phyloP scores from a whole-genome alignment of 1,284 basidiomycete genomes.

The Irpex rosettiformis region DNA sequence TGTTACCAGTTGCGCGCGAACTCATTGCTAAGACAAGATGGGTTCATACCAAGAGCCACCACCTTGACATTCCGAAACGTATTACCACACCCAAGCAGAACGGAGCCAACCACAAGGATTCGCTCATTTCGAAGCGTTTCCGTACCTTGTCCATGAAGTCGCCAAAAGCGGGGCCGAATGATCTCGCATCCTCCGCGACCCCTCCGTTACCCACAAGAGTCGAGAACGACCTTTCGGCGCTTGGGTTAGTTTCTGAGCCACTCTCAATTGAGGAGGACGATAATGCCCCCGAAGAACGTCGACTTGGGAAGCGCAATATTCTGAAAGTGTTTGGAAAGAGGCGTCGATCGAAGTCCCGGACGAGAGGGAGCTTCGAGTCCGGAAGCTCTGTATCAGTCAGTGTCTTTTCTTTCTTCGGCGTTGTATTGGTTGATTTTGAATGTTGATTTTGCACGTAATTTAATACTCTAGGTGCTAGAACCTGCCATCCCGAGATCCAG shows the following conservation, averaged over 20 bases:
- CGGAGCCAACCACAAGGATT: not conserved
- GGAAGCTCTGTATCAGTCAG: slow-evolving; percentile 19
- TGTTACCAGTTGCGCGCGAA: slow-evolving; percentile 71
- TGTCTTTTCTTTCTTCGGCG: not conserved
- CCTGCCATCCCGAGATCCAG: not conserved
- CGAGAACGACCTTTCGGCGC: slow-evolving; percentile 4
- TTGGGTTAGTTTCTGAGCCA: slow-evolving; percentile 8
- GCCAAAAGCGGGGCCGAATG: not conserved
- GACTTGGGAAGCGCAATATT: slow-evolving; percentile 16
- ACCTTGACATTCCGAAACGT: slow-evolving; percentile 11
- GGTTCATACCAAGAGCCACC: slow-evolving; percentile 44
- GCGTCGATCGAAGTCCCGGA: slow-evolving; percentile 15
- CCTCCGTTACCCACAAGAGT: not conserved
- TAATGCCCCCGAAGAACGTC: not conserved
- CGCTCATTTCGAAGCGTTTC: slow-evolving; percentile 8
- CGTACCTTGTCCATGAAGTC: slow-evolving; percentile 6
- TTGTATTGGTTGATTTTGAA: not conserved
- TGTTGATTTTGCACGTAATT: not conserved
- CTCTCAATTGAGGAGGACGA: slow-evolving; percentile 4
- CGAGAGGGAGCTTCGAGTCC: slow-evolving; percentile 23
- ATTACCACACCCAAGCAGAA: slow-evolving; percentile 3
- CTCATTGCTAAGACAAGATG: slow-evolving; percentile 73
- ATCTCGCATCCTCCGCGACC: not conserved
- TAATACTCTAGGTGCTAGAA: not conserved
- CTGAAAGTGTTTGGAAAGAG: slow-evolving; percentile 38